Evolutionary conservation across 169 alveolate genomes (phyloP).

Genomic region (Plasmodium vivax): DNA sequence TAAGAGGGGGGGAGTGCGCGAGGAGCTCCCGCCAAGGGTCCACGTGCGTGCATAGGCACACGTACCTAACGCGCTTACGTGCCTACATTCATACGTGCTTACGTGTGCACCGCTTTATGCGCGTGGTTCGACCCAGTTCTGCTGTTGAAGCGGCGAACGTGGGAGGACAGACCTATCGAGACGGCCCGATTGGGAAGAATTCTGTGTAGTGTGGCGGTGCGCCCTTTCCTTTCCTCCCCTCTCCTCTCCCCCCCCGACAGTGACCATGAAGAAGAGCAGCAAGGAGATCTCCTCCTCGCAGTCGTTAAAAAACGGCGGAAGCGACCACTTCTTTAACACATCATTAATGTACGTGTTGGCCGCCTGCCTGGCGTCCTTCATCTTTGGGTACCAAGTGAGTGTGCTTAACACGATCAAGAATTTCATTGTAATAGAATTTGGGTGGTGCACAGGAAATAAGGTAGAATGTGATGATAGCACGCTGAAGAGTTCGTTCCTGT

Average conservation of each 20-base stretch:
- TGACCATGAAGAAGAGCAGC: constrained; percentile 9
- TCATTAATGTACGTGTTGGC: constrained; percentile 49
- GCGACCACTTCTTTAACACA: constrained; percentile 13
- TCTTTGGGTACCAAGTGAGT: constrained; percentile 81
- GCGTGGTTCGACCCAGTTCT: background rate
- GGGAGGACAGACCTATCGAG: background rate
- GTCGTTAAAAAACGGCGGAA: background rate
- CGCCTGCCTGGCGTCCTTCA: constrained; percentile 80
- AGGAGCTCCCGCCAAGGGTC: background rate
- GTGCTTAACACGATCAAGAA: constrained; percentile 79
- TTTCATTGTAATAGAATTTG: constrained; percentile 80
- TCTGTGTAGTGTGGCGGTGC: background rate
- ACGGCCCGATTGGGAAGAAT: background rate
- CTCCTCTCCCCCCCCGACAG: background rate
- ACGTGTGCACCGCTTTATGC: background rate
- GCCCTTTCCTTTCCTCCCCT: too few relatives aligned
- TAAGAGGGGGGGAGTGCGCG: background rate
- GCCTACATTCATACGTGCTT: background rate
- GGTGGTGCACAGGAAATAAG: constrained; percentile 75
- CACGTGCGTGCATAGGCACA: background rate
- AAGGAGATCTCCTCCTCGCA: constrained; percentile 12
- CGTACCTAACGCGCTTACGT: background rate
- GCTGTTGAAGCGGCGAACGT: background rate
- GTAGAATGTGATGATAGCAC: constrained; percentile 44
- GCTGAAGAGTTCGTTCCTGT: constrained; percentile 66